Evolutionary conservation across 768 basidiomycete species (phyloP).

Genomic region (Naganishia onofrii): DNA sequence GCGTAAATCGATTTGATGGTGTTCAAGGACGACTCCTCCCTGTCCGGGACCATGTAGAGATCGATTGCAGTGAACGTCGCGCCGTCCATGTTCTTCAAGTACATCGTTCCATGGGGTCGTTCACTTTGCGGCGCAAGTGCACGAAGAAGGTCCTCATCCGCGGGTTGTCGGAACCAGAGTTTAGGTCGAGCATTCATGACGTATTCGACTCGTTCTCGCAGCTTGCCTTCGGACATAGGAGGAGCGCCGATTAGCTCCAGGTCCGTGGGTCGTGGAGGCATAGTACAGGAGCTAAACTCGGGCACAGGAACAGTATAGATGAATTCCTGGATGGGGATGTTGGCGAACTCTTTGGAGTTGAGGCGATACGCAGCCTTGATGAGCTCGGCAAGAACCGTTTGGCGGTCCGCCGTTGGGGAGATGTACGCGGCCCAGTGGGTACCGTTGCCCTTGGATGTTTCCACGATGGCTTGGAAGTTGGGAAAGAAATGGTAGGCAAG

Average conservation of each 20-base stretch:
- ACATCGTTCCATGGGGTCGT: not conserved
- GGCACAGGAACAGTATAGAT: not conserved
- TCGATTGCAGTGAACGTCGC: not conserved
- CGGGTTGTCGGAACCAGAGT: not conserved
- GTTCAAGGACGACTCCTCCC: not conserved
- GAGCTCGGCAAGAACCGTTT: not conserved
- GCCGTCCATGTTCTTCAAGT: not conserved
- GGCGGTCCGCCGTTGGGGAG: not conserved
- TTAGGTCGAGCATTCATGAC: not conserved
- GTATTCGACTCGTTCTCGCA: not conserved
- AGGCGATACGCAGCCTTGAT: not conserved
- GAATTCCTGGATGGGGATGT: not conserved
- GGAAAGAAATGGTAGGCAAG: constrained; percentile 4
- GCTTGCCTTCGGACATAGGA: not conserved
- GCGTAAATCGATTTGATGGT: not conserved
- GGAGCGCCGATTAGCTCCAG: not conserved
- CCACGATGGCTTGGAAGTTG: constrained; percentile 1
- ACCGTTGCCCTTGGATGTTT: not conserved
- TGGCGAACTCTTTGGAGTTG: not conserved
- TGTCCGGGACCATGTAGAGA: not conserved
- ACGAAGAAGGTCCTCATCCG: not conserved
- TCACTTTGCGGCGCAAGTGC: not conserved
- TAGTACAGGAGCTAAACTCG: not conserved
- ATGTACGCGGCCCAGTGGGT: not conserved
- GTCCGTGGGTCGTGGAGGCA: not conserved